Evolutionary conservation across 129 eudicot species (phyloP).

Genomic region (Cynara cardunculus): DNA sequence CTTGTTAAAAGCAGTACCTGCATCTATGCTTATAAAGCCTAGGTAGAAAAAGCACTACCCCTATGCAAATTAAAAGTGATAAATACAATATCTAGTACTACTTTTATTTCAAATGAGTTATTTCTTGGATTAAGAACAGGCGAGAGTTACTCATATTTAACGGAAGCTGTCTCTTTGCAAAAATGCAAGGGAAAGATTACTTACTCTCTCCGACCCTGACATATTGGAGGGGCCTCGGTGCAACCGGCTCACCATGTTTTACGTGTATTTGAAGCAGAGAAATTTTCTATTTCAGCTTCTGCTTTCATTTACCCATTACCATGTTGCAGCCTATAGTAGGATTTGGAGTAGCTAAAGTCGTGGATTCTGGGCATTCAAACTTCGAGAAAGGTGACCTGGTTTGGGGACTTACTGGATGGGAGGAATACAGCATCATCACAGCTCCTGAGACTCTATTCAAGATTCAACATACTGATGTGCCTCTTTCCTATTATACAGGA

Average conservation of each 20-base stretch:
- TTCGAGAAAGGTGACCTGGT: conserved; percentile 54
- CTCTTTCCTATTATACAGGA: conserved; percentile 70
- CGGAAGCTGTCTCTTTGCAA: background rate
- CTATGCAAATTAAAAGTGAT: background rate
- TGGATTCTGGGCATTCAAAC: conserved; percentile 48
- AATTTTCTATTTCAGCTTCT: background rate
- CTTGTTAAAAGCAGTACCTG: background rate
- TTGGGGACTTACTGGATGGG: conserved; percentile 61
- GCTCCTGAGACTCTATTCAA: conserved; percentile 26
- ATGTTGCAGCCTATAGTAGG: conserved; percentile 27
- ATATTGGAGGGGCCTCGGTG: background rate
- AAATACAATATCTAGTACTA: background rate
- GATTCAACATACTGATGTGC: conserved; percentile 52
- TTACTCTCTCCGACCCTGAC: background rate
- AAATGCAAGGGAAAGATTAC: background rate
- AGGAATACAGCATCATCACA: conserved; percentile 44
- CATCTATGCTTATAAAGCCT: background rate
- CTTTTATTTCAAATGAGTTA: background rate
- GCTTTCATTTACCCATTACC: background rate
- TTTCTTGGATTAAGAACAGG: background rate
- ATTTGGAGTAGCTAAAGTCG: conserved; percentile 45
- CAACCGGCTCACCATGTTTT: background rate
- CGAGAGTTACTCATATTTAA: background rate
- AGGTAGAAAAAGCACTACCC: background rate
- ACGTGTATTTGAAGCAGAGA: background rate